Conservation (phyloP, 169 alveolate species). For the Blepharisma undulans region DNA sequence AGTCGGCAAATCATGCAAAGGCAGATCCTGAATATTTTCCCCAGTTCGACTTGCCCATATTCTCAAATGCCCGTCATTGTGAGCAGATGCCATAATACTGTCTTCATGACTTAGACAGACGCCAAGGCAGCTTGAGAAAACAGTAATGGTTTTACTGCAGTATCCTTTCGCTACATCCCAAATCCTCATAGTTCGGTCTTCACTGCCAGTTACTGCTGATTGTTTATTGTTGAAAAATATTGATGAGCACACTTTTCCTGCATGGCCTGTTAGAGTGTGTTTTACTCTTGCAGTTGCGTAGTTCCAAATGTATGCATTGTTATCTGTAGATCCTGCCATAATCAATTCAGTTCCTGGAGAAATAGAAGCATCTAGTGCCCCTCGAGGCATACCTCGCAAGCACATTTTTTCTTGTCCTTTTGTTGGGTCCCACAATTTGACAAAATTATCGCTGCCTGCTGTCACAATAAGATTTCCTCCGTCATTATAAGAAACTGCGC, state of each 20-base stretch:
- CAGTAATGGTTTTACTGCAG: conserved; percentile 14
- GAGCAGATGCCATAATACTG: background rate
- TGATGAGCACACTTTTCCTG: background rate
- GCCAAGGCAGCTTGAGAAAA: conserved; percentile 4
- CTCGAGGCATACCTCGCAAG: background rate
- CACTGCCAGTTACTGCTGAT: conserved; percentile 28
- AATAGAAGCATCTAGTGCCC: background rate
- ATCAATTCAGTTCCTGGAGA: conserved; percentile 24
- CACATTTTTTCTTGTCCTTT: conserved; percentile 11
- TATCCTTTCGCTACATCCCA: conserved; percentile 31
- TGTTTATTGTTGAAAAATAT: background rate
- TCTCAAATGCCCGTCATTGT: conserved; percentile 34
- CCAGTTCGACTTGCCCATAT: conserved; percentile 13
- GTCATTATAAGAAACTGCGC: conserved; percentile 4
- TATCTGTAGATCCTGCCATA: conserved; percentile 30
- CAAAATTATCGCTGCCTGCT: background rate
- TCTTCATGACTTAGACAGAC: conserved; percentile 3
- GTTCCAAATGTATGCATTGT: conserved; percentile 36
- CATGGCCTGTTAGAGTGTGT: conserved; percentile 31
- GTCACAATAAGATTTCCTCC: background rate
- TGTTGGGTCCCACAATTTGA: conserved; percentile 24
- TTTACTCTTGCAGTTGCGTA: background rate
- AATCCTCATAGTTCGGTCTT: conserved; percentile 19
- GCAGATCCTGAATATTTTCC: conserved; percentile 13
- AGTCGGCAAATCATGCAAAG: background rate